Evolutionary conservation across 2,329 filamentous ascomycete genomes (phyloP).

Genomic region (Aspergillus sclerotialis): DNA sequence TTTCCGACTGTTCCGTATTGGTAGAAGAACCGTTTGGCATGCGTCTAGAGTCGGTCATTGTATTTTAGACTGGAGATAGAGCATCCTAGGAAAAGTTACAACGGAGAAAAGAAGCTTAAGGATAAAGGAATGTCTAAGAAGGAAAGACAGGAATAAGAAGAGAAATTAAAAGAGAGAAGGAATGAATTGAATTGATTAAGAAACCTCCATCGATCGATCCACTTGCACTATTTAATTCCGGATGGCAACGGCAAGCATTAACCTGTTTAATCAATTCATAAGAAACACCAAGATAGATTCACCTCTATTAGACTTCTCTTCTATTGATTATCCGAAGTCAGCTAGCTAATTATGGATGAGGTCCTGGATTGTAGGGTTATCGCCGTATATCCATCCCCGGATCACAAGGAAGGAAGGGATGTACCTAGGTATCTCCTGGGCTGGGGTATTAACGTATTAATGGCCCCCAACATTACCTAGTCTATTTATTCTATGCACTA

Average conservation of each 20-base stretch:
- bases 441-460: too few relatives aligned
- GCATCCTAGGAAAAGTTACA: conserved; percentile 8
- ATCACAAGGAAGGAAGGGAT: conserved; percentile 1
- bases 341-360: too few relatives aligned
- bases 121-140: conserved; percentile 7
- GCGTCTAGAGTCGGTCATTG: conserved; percentile 16
- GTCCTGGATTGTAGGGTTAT: too few relatives aligned
- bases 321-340: not conserved
- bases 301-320: not conserved
- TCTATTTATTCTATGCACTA: too few relatives aligned
- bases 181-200: conserved; percentile 6
- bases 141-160: conserved; percentile 5
- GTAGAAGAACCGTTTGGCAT: conserved; percentile 17
- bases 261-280: too few relatives aligned
- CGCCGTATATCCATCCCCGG: conserved; percentile 3
- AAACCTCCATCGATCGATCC: not conserved
- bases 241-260: too few relatives aligned
- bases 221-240: too few relatives aligned
- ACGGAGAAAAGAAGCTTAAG: conserved; percentile 4
- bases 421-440: too few relatives aligned
- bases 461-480: too few relatives aligned
- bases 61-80: conserved; percentile 2
- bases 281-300: too few relatives aligned
- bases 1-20: conserved; percentile 23
- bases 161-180: conserved; percentile 8